Conservation (phyloP, 192 early-diverging fungal species). For the Coemansia sp. region DNA sequence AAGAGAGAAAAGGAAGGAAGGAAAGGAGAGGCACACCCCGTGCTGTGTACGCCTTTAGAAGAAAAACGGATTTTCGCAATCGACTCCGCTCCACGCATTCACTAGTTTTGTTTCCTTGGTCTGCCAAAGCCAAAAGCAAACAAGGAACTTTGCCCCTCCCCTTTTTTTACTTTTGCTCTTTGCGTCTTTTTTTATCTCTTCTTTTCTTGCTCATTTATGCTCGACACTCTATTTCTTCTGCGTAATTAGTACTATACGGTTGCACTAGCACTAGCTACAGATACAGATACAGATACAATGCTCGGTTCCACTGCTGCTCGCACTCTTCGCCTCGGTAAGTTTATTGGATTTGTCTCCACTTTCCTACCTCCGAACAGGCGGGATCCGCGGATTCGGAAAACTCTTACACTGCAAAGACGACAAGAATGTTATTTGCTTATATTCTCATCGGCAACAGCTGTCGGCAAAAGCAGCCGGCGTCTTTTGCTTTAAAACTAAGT, state of each 20-base stretch:
- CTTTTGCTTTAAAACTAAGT: neutral
- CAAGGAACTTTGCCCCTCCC: too few species aligned
- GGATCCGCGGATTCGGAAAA: neutral
- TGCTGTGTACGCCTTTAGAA: neutral
- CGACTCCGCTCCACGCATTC: neutral
- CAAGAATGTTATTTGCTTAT: neutral
- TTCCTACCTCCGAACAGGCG: neutral
- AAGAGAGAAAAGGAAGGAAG: neutral
- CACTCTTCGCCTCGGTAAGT: conserved; percentile 46
- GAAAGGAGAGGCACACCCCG: neutral
- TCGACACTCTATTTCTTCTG: conserved; percentile 2
- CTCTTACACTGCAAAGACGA: neutral
- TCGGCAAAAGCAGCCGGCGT: neutral
- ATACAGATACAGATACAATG: conserved; percentile 11
- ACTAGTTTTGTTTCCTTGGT: neutral
- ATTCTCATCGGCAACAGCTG: neutral
- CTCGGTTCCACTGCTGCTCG: conserved; percentile 46
- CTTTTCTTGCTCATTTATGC: conserved; percentile 2
- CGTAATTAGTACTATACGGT: conserved; percentile 3
- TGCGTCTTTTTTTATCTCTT: neutral
- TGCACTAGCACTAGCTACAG: neutral
- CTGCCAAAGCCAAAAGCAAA: neutral
- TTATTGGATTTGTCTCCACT: neutral
- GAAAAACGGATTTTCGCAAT: neutral
- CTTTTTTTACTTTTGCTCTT: neutral